phyloP scores from a whole-genome alignment of 345 rosid genomes.

The Populus alba region DNA sequence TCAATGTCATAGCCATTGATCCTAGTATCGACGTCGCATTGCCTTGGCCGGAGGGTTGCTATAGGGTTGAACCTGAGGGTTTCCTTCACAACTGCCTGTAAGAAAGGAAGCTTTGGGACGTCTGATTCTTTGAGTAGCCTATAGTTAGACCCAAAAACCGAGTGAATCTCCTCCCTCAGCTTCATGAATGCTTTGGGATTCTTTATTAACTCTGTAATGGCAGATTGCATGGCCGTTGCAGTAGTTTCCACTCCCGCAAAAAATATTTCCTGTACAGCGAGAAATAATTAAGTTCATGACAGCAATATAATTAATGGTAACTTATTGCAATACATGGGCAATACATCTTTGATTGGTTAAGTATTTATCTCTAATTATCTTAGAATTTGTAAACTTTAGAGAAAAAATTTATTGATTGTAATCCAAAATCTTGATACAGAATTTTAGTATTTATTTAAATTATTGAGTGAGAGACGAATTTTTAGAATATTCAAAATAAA shows the following conservation, averaged over 20 bases:
- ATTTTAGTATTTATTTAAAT: no score
- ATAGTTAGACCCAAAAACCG: not conserved
- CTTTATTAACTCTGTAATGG: not conserved
- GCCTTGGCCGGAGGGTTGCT: slow-evolving; percentile 40
- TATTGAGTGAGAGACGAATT: no score
- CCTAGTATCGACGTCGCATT: slow-evolving; percentile 24
- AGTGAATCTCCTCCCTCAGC: slow-evolving; percentile 2
- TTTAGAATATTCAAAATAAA: no score
- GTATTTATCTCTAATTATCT: not conserved
- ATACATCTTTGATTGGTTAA: no score
- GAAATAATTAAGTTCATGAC: not conserved
- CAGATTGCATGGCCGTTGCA: slow-evolving; percentile 14
- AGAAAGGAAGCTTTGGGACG: slow-evolving; percentile 39
- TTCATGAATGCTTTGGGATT: not conserved
- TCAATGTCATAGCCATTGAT: slow-evolving; percentile 30
- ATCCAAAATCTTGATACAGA: not conserved
- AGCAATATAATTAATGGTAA: no score
- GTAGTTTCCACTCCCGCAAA: slow-evolving; percentile 12
- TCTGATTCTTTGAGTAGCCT: slow-evolving; percentile 40
- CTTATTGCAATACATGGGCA: not conserved
- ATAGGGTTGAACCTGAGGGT: slow-evolving; percentile 38
- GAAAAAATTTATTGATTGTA: not conserved
- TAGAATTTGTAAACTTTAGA: not conserved
- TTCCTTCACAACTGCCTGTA: slow-evolving; percentile 41
- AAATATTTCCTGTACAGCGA: not conserved